Percentiles rank a stretch among this genome's conserved stretches.
These are phyloP conservation scores for Aspergillus viridinutans DNA, from an alignment of 2,329 filamentous ascomycete genomes.

Conservation along the genomic window DNA sequence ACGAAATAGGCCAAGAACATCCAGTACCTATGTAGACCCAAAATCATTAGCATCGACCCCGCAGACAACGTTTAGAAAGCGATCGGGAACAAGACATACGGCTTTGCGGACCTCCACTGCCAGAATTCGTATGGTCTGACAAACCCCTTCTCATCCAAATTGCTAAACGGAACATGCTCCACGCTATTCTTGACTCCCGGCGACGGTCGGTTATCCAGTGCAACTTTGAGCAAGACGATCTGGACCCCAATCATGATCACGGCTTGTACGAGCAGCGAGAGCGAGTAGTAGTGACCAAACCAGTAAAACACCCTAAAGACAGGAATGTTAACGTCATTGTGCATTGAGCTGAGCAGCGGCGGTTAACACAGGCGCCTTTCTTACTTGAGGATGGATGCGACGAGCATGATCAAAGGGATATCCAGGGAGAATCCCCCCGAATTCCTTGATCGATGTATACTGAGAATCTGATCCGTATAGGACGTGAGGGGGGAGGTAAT, in stretches of 20 bases:
- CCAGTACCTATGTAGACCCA: conserved; percentile 47
- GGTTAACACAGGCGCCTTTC: conserved; percentile 3
- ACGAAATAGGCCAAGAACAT: conserved; percentile 54
- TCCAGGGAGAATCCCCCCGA: conserved; percentile 64
- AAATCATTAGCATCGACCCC: background rate
- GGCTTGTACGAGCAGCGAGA: conserved; percentile 57
- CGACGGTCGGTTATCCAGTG: conserved; percentile 53
- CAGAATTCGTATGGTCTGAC: conserved; percentile 58
- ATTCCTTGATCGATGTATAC: conserved; percentile 56
- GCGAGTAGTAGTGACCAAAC: conserved; percentile 59
- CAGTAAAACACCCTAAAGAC: conserved; percentile 57
- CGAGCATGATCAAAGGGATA: conserved; percentile 64
- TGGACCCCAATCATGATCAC: conserved; percentile 58
- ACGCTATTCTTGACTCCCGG: conserved; percentile 36
- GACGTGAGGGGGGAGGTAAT: conserved; percentile 61
- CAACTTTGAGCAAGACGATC: conserved; percentile 56
- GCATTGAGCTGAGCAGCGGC: background rate
- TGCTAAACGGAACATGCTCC: conserved; percentile 41
- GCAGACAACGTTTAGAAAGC: background rate
- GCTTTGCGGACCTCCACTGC: conserved; percentile 56
- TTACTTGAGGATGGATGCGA: conserved; percentile 61
- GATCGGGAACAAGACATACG: conserved; percentile 34
- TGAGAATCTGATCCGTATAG: conserved; percentile 64
- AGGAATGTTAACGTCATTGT: conserved; percentile 1
- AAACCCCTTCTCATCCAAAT: conserved; percentile 22